Conservation (phyloP, 768 basidiomycete genomes). For the Boletus tomentosulus region DNA sequence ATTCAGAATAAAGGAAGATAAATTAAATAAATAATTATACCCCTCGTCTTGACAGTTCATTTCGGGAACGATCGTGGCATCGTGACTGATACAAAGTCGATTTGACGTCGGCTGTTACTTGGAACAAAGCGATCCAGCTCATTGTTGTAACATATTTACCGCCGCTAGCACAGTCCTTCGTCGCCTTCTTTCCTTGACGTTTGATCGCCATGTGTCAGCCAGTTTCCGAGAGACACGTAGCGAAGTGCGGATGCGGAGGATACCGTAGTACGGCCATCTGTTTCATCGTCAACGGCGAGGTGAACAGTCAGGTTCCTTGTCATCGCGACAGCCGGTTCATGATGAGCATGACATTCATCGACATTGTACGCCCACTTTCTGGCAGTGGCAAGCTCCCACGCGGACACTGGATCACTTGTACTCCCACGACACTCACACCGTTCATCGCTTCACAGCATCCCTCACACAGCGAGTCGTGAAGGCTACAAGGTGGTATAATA, state of each 20-base stretch:
- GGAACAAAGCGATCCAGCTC: constrained; percentile 20
- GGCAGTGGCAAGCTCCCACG: background rate
- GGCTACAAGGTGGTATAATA: constrained; percentile 19
- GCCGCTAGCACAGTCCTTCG: constrained; percentile 6
- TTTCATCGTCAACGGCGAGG: constrained; percentile 24
- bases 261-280: constrained; percentile 17
- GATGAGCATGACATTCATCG: background rate
- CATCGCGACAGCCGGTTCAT: constrained; percentile 11
- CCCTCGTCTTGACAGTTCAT: constrained; percentile 21
- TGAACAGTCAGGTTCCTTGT: constrained; percentile 1
- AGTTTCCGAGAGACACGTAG: constrained; percentile 16
- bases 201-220: constrained; percentile 26
- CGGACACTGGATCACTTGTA: background rate
- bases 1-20: background rate
- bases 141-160: constrained; percentile 21
- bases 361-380: background rate
- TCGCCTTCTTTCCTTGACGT: constrained; percentile 17
- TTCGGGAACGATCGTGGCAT: constrained; percentile 11
- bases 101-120: constrained; percentile 24
- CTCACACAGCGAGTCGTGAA: background rate
- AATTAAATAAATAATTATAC: background rate
- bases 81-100: constrained; percentile 11
- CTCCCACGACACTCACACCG: background rate
- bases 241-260: constrained; percentile 17
- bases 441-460: too few relatives aligned